Base-by-base conservation (phyloP, 1,139 yeast species). In the Pichia terricola region DNA sequence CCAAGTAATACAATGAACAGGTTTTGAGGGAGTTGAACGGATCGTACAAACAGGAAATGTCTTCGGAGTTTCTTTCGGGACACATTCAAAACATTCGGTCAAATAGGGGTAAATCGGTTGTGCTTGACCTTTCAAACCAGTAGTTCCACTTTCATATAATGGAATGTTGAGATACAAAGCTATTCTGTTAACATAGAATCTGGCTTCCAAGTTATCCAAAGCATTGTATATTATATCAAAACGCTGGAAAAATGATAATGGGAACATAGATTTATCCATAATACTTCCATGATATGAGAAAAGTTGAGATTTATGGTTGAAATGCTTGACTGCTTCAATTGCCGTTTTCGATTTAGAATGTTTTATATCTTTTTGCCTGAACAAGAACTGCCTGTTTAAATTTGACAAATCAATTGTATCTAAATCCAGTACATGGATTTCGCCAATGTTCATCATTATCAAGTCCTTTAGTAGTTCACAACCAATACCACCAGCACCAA, bases 401-500 rank as follows among this genome's bases (percentile, higher is more conserved):
- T 91, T 91, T 26, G 95, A 82, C 26, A 91, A 64, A 58, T 91
- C 97, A 47, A 91, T 87, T 2, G 97, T 91, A 61, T 94, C 99
- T 46, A 94, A 70, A 62, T 94, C 99, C 26, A 89, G 94, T 28
- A 94, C 74, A 57, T 89, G 96, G 45, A 94, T 82, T 56, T 86
- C 94, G 4, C 94, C 94, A 54, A 84, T 82, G 3, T 95, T 95
- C 53, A 87, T 73, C 51, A 89, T 66, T 6, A 88, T 79, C 43
- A 94, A 69, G 58, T 94, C 86, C 60, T 94, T 94, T 48, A 94
- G 69, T 37, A 94, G 68, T 62, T 94, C 99, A 62, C 97, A 94
- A 4, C 99, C 99, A 52, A 94, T 89, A n/a, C 99, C 99, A 30
- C 99, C 99, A 1, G 98, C 96, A 4, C 99, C 98, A 0, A 94